A percentile compares a stretch with the other conserved stretches of the same genome.
These are phyloP conservation scores for Lactifluus echinatus DNA, from an alignment of 768 basidiomycete genomes.

Conservation along the genomic window DNA sequence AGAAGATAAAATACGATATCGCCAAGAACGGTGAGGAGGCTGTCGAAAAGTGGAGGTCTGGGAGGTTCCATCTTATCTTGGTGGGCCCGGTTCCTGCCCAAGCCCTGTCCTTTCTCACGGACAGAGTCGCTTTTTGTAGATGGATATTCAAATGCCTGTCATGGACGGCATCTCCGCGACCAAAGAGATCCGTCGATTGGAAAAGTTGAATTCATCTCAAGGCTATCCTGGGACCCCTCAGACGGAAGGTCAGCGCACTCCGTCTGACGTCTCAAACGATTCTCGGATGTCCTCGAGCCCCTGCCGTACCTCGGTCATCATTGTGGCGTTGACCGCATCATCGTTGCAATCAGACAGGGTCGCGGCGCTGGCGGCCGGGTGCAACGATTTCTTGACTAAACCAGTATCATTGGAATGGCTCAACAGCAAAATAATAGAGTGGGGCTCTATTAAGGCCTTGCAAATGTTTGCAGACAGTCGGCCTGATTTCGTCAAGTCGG, in stretches of 20 bases:
- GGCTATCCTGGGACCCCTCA: constrained; percentile 65
- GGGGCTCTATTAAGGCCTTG: constrained; percentile 94
- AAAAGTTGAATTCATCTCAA: constrained; percentile 55
- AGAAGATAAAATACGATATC: constrained; percentile 89
- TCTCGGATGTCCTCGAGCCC: constrained; percentile 48
- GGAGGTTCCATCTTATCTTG: constrained; percentile 90
- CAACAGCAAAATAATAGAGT: constrained; percentile 97
- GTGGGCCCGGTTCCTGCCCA: constrained; percentile 39
- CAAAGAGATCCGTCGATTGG: constrained; percentile 84
- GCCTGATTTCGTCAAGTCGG: constrained; percentile 46
- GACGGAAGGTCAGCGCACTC: constrained; percentile 44
- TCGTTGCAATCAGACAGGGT: constrained; percentile 93
- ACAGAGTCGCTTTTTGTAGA: constrained; percentile 41
- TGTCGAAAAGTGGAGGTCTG: constrained; percentile 89
- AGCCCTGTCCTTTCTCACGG: constrained; percentile 6
- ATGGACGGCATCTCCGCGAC: constrained; percentile 99
- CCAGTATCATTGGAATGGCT: constrained; percentile 94
- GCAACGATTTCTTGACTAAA: constrained; percentile 98
- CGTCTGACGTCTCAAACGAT: constrained; percentile 45
- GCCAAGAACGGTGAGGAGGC: constrained; percentile 95
- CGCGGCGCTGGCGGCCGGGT: constrained; percentile 94
- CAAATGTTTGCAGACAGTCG: constrained; percentile 87
- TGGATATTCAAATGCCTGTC: constrained; percentile 99
- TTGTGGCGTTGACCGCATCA: constrained; percentile 97
- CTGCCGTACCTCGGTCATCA: constrained; percentile 91